phyloP scores from a whole-genome alignment of 495 filamentous ascomycete genomes.

The Elaphomyces granulatus region DNA sequence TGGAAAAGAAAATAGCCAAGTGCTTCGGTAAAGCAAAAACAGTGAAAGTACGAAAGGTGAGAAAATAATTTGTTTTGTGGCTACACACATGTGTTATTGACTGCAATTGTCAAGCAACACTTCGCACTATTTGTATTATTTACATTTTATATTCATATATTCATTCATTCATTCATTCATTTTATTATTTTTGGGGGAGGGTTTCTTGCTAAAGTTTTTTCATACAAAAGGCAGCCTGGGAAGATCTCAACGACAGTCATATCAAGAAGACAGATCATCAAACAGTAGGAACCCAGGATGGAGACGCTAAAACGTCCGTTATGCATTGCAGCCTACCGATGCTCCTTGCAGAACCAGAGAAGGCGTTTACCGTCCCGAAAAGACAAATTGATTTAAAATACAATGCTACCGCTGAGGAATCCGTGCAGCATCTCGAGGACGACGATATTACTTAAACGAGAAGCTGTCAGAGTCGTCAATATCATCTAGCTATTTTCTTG shows the following conservation, averaged over 20 bases:
- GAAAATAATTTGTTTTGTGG: background rate
- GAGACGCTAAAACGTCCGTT: too few species aligned
- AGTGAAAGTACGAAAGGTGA: constrained; percentile 36
- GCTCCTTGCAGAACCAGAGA: background rate
- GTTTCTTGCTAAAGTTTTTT: too few species aligned
- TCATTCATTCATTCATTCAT: background rate
- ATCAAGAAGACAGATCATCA: background rate
- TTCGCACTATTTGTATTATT: too few species aligned
- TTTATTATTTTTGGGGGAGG: too few species aligned
- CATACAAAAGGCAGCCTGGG: constrained; percentile 31
- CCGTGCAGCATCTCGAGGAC: constrained; percentile 16
- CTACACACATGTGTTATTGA: too few species aligned
- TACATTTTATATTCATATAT: background rate
- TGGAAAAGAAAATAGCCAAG: constrained; percentile 52
- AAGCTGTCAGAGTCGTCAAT: too few species aligned
- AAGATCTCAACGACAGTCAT: constrained; percentile 26
- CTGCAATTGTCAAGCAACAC: too few species aligned
- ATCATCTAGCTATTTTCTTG: constrained; percentile 29
- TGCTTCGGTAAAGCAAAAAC: constrained; percentile 45
- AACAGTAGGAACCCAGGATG: too few species aligned
- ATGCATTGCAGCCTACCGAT: too few species aligned
- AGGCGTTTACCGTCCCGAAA: background rate
- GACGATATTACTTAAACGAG: constrained; percentile 32
- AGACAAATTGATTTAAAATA: background rate
- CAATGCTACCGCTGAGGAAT: background rate